Evolutionary conservation across 192 early-diverging fungal species (phyloP).

Genomic region (Piromyces finnis): DNA sequence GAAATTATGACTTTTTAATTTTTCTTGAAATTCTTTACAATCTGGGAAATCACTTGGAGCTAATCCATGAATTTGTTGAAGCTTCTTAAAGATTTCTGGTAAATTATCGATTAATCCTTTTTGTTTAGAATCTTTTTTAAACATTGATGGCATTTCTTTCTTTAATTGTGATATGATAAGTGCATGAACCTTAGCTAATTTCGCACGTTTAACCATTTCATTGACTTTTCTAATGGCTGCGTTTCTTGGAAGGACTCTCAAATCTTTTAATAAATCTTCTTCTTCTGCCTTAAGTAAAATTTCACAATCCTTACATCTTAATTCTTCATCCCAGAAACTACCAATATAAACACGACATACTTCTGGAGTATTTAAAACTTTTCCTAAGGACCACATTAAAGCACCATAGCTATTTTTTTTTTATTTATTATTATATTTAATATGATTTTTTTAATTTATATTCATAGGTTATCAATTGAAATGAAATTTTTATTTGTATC

Average conservation of each 20-base stretch:
- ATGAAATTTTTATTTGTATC: no score
- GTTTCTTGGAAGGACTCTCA: constrained; percentile 56
- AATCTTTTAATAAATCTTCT: constrained; percentile 52
- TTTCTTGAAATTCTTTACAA: constrained; percentile 45
- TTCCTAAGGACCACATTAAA: constrained; percentile 83
- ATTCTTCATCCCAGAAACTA: constrained; percentile 13
- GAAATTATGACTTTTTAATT: constrained; percentile 52
- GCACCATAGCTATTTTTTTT: constrained; percentile 43
- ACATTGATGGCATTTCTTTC: constrained; percentile 64
- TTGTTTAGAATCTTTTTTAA: constrained; percentile 61
- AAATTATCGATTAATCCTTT: constrained; percentile 50
- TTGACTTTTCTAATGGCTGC: constrained; percentile 71
- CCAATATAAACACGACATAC: constrained; percentile 67
- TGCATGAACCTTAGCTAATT: constrained; percentile 64
- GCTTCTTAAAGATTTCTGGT: constrained; percentile 52
- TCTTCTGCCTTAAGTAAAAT: constrained; percentile 55
- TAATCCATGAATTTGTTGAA: constrained; percentile 50
- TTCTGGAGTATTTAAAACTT: constrained; percentile 72
- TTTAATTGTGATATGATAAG: constrained; percentile 67
- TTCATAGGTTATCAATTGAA: no score
- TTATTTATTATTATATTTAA: no score
- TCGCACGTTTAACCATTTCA: constrained; percentile 74
- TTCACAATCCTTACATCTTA: constrained; percentile 42
- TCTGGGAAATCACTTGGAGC: constrained; percentile 74
- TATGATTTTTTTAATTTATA: no score